Evolutionary conservation across 306 rosid genomes (phyloP).

Genomic region (Sicyos baderoa): DNA sequence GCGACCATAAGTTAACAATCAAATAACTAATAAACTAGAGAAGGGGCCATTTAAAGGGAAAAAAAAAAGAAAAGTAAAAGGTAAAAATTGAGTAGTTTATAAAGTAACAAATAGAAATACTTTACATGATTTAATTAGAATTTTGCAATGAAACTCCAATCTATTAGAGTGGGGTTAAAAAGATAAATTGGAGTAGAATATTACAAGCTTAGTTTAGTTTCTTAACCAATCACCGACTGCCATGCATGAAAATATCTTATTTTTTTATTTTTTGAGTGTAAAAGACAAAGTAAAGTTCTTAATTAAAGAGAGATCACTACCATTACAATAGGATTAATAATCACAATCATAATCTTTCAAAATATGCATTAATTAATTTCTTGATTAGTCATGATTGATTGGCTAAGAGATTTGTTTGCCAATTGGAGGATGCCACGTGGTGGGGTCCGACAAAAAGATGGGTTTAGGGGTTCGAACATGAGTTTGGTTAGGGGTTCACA

Average conservation of each 20-base stretch:
- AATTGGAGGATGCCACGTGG: neutral
- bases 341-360: neutral
- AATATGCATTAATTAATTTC: neutral
- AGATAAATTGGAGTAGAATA: neutral
- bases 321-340: neutral
- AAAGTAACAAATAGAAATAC: neutral
- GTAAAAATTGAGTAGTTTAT: neutral
- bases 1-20: neutral
- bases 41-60: neutral
- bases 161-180: neutral
- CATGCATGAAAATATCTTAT: constrained; percentile 5
- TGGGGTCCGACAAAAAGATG: neutral
- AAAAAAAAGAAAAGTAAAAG: neutral
- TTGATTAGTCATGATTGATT: neutral
- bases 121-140: neutral
- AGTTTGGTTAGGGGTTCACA: no score
- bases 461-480: neutral
- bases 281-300: no score
- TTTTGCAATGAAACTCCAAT: constrained; percentile 3
- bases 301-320: neutral
- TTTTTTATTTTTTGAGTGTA: no score
- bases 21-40: no score
- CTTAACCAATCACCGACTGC: neutral
- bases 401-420: neutral
- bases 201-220: neutral